phyloP scores from a whole-genome alignment of 208 protist genomes.

The Trypanosoma congolense region DNA sequence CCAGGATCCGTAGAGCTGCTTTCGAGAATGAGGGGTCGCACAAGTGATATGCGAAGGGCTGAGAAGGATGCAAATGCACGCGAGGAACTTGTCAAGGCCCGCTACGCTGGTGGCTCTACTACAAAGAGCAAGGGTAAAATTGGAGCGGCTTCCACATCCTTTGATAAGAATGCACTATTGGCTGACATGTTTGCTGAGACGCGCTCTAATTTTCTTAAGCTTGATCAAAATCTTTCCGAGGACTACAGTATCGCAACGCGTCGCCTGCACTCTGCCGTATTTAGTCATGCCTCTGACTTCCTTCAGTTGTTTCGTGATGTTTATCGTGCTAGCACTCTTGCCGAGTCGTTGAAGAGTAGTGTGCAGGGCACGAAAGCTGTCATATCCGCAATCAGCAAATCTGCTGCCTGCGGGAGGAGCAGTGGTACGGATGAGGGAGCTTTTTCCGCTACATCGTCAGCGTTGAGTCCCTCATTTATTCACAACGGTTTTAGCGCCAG shows the following conservation, averaged over 20 bases:
- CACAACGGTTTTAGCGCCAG: neutral
- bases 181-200: slow-evolving; percentile 46
- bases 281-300: slow-evolving; percentile 71
- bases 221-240: slow-evolving; percentile 71
- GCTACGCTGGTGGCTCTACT: slow-evolving; percentile 35
- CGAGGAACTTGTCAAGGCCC: slow-evolving; percentile 27
- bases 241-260: slow-evolving; percentile 64
- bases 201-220: slow-evolving; percentile 58
- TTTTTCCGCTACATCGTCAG: neutral
- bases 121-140: slow-evolving; percentile 8
- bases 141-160: slow-evolving; percentile 18
- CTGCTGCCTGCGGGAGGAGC: slow-evolving; percentile 39
- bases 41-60: neutral
- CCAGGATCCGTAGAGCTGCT: neutral
- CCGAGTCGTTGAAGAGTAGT: slow-evolving; percentile 75
- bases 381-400: slow-evolving; percentile 76
- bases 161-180: slow-evolving; percentile 70
- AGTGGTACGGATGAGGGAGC: slow-evolving; percentile 9
- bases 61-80: neutral
- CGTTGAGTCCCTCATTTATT: slow-evolving; percentile 12
- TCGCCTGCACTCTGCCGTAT: slow-evolving; percentile 65
- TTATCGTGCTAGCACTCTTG: slow-evolving; percentile 53
- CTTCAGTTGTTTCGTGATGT: slow-evolving; percentile 81
- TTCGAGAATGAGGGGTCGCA: neutral
- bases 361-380: slow-evolving; percentile 79